Percentiles rank a stretch among this genome's conserved stretches.
These are phyloP conservation scores for Schizothecium vesticola DNA, from an alignment of 495 filamentous ascomycete species.

Conservation along the genomic window DNA sequence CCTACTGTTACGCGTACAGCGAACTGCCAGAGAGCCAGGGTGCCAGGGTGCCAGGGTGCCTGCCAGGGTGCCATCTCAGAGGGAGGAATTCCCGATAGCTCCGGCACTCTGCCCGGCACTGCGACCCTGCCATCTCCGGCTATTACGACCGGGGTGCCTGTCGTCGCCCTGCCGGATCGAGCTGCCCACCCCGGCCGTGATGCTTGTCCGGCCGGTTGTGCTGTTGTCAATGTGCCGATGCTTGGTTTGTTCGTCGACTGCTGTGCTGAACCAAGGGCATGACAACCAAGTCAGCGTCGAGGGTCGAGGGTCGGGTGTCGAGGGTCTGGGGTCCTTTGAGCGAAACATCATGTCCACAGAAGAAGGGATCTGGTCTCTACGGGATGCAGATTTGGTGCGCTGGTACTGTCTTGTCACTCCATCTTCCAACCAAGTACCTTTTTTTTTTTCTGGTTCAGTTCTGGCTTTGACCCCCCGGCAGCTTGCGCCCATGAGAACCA, in stretches of 20 bases:
- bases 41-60: neutral
- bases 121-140: neutral
- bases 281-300: slow-evolving; percentile 2
- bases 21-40: neutral
- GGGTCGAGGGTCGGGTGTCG: neutral
- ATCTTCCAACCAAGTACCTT: neutral
- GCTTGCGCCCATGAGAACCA: neutral
- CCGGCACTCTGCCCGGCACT: slow-evolving; percentile 7
- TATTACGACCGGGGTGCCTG: slow-evolving; percentile 1
- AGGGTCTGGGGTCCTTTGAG: neutral
- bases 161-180: neutral
- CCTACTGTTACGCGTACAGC: neutral
- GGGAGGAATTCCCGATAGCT: neutral
- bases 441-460: neutral
- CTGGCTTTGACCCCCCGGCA: neutral
- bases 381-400: neutral
- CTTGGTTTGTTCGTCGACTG: neutral
- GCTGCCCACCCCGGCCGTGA: neutral
- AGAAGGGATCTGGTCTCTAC: neutral
- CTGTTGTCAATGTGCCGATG: neutral
- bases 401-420: slow-evolving; percentile 7
- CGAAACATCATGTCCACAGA: neutral
- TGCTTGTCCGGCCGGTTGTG: slow-evolving; percentile 2
- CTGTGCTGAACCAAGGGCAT: neutral
- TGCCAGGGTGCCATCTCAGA: neutral